phyloP scores from a whole-genome alignment of 148 eudicot species.

The Cornus controversa region DNA sequence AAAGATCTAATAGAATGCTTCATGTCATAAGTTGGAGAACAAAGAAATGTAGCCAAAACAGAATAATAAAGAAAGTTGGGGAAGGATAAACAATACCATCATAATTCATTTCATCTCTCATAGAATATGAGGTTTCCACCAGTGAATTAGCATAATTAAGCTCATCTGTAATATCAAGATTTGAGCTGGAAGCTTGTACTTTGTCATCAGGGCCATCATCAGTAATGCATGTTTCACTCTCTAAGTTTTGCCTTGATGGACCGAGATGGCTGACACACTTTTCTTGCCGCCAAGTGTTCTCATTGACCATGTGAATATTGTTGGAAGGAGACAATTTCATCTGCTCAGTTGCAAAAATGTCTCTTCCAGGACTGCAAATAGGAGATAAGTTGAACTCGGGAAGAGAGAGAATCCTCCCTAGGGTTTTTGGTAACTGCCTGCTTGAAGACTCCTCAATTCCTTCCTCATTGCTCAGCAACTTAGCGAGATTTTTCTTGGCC shows the following conservation, averaged over 20 bases:
- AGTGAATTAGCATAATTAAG: constrained; percentile 19
- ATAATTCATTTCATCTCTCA: constrained; percentile 14
- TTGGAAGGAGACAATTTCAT: constrained; percentile 32
- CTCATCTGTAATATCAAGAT: constrained; percentile 20
- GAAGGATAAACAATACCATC: constrained; percentile 31
- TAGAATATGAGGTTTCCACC: constrained; percentile 12
- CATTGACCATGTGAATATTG: constrained; percentile 26
- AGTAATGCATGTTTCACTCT: constrained; percentile 18
- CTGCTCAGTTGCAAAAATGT: constrained; percentile 24
- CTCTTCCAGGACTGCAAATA: constrained; percentile 58
- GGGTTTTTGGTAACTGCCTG: constrained; percentile 51
- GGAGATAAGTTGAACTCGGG: constrained; percentile 64
- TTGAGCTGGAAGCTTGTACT: constrained; percentile 20
- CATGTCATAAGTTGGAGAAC: not conserved
- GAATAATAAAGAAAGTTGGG: not conserved
- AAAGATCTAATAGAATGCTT: not conserved
- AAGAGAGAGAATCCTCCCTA: constrained; percentile 77
- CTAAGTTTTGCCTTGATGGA: constrained; percentile 30
- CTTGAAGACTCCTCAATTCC: constrained; percentile 37
- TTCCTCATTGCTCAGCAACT: constrained; percentile 64
- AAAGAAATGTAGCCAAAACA: too few relatives aligned
- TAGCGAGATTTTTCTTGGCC: constrained; percentile 92
- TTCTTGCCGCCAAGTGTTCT: constrained; percentile 28
- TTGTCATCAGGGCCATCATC: constrained; percentile 29
- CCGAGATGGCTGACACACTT: constrained; percentile 12